These are phyloP conservation scores for Fistulina hepatica DNA, from an alignment of 1,284 basidiomycete species.

Conservation along the genomic window DNA sequence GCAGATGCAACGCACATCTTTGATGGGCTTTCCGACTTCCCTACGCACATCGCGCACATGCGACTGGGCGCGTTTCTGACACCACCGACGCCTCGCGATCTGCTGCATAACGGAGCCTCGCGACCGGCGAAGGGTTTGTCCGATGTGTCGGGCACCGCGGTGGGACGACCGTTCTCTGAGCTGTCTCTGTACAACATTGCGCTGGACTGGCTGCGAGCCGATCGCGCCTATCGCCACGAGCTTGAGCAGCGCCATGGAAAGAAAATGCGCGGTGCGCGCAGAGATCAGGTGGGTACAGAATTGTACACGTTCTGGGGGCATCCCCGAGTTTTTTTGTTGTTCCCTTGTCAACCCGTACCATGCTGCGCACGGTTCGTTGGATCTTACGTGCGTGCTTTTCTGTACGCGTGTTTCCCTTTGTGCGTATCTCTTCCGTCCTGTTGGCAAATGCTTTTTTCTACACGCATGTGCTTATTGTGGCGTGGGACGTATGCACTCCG, in stretches of 20 bases:
- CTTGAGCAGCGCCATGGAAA: conserved; percentile 50
- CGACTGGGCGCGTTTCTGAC: conserved; percentile 67
- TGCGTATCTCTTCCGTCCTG: conserved; percentile 11
- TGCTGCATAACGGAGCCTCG: no score
- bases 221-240: conserved; percentile 53
- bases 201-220: conserved; percentile 77
- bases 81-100: conserved; percentile 61
- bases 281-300: conserved; percentile 48
- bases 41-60: conserved; percentile 86
- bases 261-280: conserved; percentile 61
- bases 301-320: no score
- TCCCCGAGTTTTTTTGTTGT: no score
- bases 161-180: conserved; percentile 4
- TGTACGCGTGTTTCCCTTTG: no score
- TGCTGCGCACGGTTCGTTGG: no score
- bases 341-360: no score
- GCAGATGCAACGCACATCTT: conserved; percentile 96
- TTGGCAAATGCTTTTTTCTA: no score
- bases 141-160: conserved; percentile 4
- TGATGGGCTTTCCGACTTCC: conserved; percentile 79
- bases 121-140: conserved; percentile 13
- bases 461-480: no score
- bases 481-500: no score
- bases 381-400: no score
- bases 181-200: conserved; percentile 61